These are phyloP conservation scores for Crataegus laevigata DNA, from an alignment of 306 rosid genomes.

Conservation along the genomic window DNA sequence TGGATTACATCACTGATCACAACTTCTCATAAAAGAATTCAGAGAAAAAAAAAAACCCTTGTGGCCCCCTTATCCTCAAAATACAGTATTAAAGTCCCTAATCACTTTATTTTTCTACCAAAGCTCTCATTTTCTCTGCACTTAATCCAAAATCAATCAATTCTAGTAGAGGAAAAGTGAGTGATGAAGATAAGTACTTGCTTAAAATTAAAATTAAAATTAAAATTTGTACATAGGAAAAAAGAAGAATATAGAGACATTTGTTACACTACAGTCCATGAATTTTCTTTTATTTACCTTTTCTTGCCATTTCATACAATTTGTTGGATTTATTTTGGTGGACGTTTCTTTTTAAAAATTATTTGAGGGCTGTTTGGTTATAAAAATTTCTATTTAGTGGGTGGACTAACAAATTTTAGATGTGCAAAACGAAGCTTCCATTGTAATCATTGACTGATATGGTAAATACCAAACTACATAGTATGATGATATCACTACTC, in stretches of 20 bases:
- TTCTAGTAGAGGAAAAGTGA: conserved; percentile 18
- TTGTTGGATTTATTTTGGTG: background rate
- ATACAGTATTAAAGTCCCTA: conserved; percentile 17
- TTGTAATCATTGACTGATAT: background rate
- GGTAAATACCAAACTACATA: background rate
- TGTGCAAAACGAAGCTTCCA: background rate
- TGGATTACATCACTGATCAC: conserved; percentile 38
- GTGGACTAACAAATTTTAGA: background rate
- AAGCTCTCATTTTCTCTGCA: conserved; percentile 16
- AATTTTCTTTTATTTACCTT: background rate
- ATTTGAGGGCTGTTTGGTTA: background rate
- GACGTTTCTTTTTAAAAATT: background rate
- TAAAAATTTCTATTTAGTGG: background rate
- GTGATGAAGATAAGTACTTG: conserved; percentile 11
- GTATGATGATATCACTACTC: background rate
- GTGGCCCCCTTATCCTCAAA: conserved; percentile 7
- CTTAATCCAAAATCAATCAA: conserved; percentile 25
- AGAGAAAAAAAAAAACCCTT: background rate
- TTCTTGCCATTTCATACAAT: background rate
- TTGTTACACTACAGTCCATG: background rate
- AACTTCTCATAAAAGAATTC: background rate
- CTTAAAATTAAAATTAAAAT: background rate
- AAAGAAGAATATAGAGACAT: background rate
- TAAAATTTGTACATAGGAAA: conserved; percentile 9
- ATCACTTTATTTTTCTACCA: conserved; percentile 9